Base-by-base conservation (phyloP, 208 protist species). In the Angomonas deanei region DNA sequence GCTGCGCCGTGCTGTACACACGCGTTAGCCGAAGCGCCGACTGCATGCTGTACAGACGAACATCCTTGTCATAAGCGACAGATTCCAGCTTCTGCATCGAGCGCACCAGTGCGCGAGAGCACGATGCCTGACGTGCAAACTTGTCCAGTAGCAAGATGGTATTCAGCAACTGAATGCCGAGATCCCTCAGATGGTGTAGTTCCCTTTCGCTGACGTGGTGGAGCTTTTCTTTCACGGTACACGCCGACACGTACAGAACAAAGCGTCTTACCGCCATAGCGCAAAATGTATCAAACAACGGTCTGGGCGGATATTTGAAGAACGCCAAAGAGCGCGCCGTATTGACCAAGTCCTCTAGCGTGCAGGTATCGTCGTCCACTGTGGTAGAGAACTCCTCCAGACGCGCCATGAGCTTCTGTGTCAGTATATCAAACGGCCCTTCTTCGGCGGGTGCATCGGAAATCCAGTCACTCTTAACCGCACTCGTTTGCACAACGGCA, bases 221-320 rank as follows among this genome's bases (percentile, higher is more conserved):
- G 34, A 5, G 13, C 56, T 34, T 11, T 48, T 26, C 5, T 6
- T 8, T 4, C 55, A 19, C 21, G 30, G 38, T 31, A 23, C 3
- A 8, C 59, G 28, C 13, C 60, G 24, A 1, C 39, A 19, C 23
- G n/a, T 52, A 24, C 46, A 55, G 23, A 11, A 11, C 24, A 23
- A 4, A 81, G 38, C 38, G 68, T 68, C 33, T 71, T 70, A 26
- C 76, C 46, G 53, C 49, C 3, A 81, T 19, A 0, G 61, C 64
- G 63, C 69, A 63, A 50, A 78, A 94, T 0, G 80, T 82, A 49
- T 90, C 84, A 66, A 84, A 87, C 15, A 80, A 71, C 15, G 88
- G 76, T 52, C 88, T 80, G 47, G 88, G 88, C 27, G 84, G 84
- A 4, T 61, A 55, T 30, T 80, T 39, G 70, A 94, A 88, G 64